These are phyloP conservation scores for Boehmeria nivea DNA, from an alignment of 306 rosid genomes.

Conservation along the genomic window DNA sequence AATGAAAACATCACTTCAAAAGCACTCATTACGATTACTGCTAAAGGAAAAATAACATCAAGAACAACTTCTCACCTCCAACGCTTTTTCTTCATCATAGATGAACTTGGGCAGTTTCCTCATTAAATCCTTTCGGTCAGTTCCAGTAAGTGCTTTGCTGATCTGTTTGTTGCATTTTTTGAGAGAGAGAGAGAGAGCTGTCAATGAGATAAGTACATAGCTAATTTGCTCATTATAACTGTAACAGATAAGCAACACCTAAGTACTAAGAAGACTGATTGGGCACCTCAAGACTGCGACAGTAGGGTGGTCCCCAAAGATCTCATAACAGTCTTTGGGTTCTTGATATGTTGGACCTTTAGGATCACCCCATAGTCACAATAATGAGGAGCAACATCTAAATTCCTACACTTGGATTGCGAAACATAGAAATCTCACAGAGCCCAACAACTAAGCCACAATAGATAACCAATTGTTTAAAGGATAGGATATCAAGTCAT, in stretches of 20 bases:
- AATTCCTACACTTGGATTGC: no score
- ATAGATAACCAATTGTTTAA: neutral
- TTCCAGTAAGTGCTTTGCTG: constrained; percentile 77
- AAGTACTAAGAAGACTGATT: constrained; percentile 1
- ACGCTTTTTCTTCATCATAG: constrained; percentile 90
- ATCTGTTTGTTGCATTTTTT: constrained; percentile 43
- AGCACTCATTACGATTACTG: constrained; percentile 11
- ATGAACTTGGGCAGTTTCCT: constrained; percentile 92
- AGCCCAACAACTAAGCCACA: neutral
- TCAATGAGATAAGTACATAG: neutral
- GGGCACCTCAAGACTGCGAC: no score
- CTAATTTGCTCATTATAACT: constrained; percentile 6
- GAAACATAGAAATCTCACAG: neutral
- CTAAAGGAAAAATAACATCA: constrained; percentile 16
- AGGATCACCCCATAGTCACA: no score
- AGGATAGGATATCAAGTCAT: neutral
- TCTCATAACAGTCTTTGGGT: no score
- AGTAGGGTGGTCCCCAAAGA: no score
- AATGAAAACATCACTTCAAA: neutral
- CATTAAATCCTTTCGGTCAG: constrained; percentile 87
- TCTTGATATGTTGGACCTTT: no score
- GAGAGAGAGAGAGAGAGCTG: constrained; percentile 5
- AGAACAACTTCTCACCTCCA: constrained; percentile 60
- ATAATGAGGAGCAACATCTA: no score
- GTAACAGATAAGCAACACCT: constrained; percentile 9